Conservation (phyloP, 208 protist species). For the Acanthamoeba lugdunensis region DNA sequence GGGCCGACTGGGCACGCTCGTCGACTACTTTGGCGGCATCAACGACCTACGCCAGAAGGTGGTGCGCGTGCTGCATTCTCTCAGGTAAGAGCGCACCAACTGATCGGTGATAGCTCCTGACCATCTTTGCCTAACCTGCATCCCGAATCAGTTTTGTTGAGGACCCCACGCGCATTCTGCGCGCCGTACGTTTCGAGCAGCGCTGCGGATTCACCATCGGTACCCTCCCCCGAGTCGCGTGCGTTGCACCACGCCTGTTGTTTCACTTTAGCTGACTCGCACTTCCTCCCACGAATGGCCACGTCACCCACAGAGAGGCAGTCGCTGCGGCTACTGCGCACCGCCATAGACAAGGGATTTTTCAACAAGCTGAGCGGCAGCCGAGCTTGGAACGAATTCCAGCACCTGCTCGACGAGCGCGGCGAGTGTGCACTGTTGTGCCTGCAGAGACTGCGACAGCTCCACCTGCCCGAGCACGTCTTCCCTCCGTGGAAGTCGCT, state of each 20-base stretch:
- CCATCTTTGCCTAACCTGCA: background rate
- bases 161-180: constrained; percentile 60
- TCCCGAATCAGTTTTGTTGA: constrained; percentile 49
- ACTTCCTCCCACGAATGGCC: background rate
- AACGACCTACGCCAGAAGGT: constrained; percentile 10
- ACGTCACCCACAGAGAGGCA: background rate
- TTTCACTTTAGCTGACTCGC: background rate
- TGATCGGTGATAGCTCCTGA: no score
- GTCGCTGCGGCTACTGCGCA: background rate
- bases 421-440: background rate
- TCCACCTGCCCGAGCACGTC: constrained; percentile 16
- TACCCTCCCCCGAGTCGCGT: background rate
- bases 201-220: constrained; percentile 54
- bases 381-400: constrained; percentile 10
- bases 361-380: constrained; percentile 52
- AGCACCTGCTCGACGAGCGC: constrained; percentile 14
- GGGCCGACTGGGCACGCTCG: constrained; percentile 37
- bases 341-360: constrained; percentile 36
- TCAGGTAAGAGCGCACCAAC: background rate
- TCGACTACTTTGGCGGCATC: constrained; percentile 48
- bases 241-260: background rate
- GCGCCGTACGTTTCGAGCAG: constrained; percentile 71
- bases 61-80: constrained; percentile 60
- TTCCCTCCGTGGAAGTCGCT: background rate
- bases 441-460: constrained; percentile 20